Evolutionary conservation across 2,329 filamentous ascomycete species (phyloP).

Genomic region (Cladophialophora carrionii): DNA sequence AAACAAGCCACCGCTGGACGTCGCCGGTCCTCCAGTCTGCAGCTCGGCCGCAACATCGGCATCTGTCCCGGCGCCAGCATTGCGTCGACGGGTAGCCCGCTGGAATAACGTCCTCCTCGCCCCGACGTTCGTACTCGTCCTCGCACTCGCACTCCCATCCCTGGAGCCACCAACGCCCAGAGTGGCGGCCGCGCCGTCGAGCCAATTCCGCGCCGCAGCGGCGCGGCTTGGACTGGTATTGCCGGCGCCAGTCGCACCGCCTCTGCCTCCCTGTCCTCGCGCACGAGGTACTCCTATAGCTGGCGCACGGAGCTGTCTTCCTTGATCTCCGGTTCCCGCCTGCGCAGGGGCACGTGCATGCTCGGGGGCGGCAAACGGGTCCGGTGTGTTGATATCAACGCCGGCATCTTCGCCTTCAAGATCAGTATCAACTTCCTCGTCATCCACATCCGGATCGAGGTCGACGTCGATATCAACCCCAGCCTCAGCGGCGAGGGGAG

Average conservation of each 20-base stretch:
- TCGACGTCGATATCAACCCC: constrained; percentile 12
- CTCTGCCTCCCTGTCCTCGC: neutral
- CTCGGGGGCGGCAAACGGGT: constrained; percentile 9
- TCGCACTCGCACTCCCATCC: constrained; percentile 12
- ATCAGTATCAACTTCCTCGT: constrained; percentile 7
- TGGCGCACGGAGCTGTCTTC: neutral
- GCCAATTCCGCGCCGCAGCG: constrained; percentile 26
- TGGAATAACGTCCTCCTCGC: constrained; percentile 31
- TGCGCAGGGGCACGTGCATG: neutral
- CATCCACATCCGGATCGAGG: constrained; percentile 5
- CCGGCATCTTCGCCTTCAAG: constrained; percentile 15
- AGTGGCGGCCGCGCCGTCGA: constrained; percentile 31
- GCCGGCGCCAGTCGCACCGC: no score
- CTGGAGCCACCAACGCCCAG: constrained; percentile 10
- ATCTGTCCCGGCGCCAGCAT: neutral
- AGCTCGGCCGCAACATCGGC: neutral
- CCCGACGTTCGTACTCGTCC: constrained; percentile 16
- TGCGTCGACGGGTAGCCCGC: constrained; percentile 23
- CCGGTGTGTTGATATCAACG: constrained; percentile 7
- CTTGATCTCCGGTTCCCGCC: neutral
- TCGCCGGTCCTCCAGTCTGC: neutral
- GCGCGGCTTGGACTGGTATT: constrained; percentile 22
- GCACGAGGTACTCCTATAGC: neutral
- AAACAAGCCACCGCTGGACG: constrained; percentile 30
- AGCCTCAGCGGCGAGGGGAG: constrained; percentile 7